Evolutionary conservation across 2,329 filamentous ascomycete genomes (phyloP), one percentile per base, ranked within the genome.

Genomic region (Microsporum ferrugineum): DNA sequence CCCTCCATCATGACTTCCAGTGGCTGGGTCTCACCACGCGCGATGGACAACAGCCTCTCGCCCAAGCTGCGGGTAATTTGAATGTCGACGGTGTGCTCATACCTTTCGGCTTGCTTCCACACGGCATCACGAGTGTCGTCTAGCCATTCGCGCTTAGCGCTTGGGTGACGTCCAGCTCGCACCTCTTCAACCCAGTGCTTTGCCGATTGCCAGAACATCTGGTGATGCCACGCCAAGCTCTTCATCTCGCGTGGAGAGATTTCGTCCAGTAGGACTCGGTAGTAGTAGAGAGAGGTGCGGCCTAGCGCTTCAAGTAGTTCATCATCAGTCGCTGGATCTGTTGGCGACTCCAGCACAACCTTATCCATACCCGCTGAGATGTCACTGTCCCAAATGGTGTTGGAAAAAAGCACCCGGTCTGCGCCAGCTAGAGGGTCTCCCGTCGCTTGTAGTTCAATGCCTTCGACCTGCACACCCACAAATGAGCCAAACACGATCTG

Each of bases 11-110:
- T 58, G 36, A 60, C 47, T 60, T 76, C 73, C 3, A 75, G 66
- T 60, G 73, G 72, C 1, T 62, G 70, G 3, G 65, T 70, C 57
- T 71, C 66, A 1, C 67, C 70, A 0, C 67, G 66, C 1, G 77
- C 63, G 0, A 70, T 69, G 5, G 67, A 58, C 2, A 68, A 64
- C 6, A 77, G 59, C 43, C 72, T 65, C 53, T 74, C 68, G 1
- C 73, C 65, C 12, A 61, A 57, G 6, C 58, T 27, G 12, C 23
- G 17, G 3, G n/a, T 12, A 4, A 62, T 41, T 45, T 39, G 49
- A 12, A 61, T 31, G 12, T 60, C 60, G 8, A 57, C 38, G 29
- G 23, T 10, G n/a, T 53, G 5, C 47, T 10, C 5, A 14, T 17
- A 43, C 12, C 5, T 43, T 43, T 6, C 5, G 39, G 5, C 12